Base-by-base conservation (phyloP, 1,139 yeast genomes). In the Kodamaea plutei region DNA sequence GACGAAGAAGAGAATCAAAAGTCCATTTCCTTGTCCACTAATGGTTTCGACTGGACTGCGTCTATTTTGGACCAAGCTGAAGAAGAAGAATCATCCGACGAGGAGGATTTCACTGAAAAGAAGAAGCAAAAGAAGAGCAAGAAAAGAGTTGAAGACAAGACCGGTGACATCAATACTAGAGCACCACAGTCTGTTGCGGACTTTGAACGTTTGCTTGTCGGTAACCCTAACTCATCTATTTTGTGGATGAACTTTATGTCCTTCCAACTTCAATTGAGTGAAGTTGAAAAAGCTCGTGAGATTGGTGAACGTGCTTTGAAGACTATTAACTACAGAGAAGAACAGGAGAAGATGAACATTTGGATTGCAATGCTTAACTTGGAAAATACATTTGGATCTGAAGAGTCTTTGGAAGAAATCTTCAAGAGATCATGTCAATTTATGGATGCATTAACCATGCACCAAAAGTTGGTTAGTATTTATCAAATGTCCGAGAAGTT, bases 241-340 rank as follows among this genome's bases (percentile, higher is more conserved):
- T 63, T 88, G 43, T 91, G 98, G 98, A 89, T 91, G 87, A 87
- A 89, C 60, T 91, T 84, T 60, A 91, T 93, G 96, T 91, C 97
- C 3, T 91, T 89, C 83, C 95, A 88, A 61, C 71, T 91, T 44
- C 96, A 89, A 58, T 69, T 91, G 43, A 84, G 95, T 65, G 98
- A 91, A 56, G 67, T 88, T 38, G 96, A 89, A 33, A 87, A 84
- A 60, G 96, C 97, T 8, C 78, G 98, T 47, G 95, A 85, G 56
- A 77, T 91, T 45, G 97, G 85, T 28, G 84, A 83, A 49, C 77
- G 98, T 43, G 98, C 97, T 4, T 71, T 91, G 50, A 85, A 84
- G 63, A 82, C 94, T 7, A 91, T 91, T 46, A 79, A 76, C 51
- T 87, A 81, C 64, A 77, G 96, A 50, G 96, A 89, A 52, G 98